Conservation (phyloP, 768 basidiomycete genomes). For the Lentinula boryana region DNA sequence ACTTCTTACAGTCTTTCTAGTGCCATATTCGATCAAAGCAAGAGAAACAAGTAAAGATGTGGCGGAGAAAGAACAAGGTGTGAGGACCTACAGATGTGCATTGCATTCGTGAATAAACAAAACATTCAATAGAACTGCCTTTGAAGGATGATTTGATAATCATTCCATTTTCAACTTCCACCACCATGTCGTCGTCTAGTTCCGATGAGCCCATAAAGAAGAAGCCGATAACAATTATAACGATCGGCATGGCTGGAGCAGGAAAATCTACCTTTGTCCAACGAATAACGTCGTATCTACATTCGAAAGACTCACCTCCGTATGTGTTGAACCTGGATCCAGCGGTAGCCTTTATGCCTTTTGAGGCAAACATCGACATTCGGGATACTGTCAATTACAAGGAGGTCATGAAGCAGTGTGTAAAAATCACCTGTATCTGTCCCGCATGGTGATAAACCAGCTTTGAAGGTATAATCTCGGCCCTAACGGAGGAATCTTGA, state of each 20-base stretch:
- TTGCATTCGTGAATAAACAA: no score
- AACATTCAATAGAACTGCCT: no score
- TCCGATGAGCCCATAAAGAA: slow-evolving; percentile 23
- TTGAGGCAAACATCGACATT: slow-evolving; percentile 96
- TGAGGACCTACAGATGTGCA: background rate
- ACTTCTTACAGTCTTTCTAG: background rate
- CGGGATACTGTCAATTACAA: slow-evolving; percentile 96
- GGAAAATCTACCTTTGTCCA: slow-evolving; percentile 98
- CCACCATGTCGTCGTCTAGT: slow-evolving; percentile 1
- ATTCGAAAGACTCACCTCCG: slow-evolving; percentile 66
- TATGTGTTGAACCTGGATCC: slow-evolving; percentile 99
- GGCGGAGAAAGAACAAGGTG: background rate
- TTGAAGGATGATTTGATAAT: background rate
- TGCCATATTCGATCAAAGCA: background rate
- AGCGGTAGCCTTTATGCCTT: slow-evolving; percentile 86
- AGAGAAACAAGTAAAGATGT: background rate
- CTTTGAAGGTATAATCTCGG: slow-evolving; percentile 87
- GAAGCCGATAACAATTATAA: slow-evolving; percentile 79
- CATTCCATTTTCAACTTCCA: background rate
- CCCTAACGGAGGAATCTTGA: slow-evolving; percentile 96
- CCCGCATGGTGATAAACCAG: background rate
- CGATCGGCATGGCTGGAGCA: slow-evolving; percentile 95
- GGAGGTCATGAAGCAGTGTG: slow-evolving; percentile 99
- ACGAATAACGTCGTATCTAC: slow-evolving; percentile 87
- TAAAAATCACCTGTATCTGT: slow-evolving; percentile 15